Conservation (phyloP, 441 rosid genomes). For the Mallotus repandus region DNA sequence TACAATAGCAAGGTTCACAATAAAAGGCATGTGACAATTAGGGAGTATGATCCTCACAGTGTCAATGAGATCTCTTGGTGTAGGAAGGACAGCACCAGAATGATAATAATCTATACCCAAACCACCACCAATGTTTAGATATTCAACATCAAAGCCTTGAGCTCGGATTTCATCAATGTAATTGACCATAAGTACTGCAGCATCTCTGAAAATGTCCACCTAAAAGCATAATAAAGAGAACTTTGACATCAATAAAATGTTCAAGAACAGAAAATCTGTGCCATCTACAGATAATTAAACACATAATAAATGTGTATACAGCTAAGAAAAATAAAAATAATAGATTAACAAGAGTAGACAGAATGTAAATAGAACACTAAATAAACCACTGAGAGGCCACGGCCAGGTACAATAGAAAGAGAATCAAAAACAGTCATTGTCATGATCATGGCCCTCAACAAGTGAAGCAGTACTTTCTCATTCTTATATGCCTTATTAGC, state of each 20-base stretch:
- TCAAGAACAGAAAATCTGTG: not conserved
- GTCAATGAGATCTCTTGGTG: slow-evolving; percentile 91
- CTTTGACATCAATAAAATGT: not conserved
- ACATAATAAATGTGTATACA: not conserved
- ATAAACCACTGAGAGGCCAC: not conserved
- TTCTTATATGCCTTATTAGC: not conserved
- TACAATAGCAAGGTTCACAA: not conserved
- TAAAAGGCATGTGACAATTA: not conserved
- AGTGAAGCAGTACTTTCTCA: not conserved
- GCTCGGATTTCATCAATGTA: slow-evolving; percentile 83
- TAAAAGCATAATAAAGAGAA: slow-evolving; percentile 30
- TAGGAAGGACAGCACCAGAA: slow-evolving; percentile 80
- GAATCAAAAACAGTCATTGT: not conserved
- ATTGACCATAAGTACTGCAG: slow-evolving; percentile 89
- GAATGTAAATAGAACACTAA: not conserved
- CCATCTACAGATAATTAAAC: not conserved
- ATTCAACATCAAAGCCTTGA: slow-evolving; percentile 86
- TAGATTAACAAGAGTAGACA: not conserved
- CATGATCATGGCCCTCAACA: not conserved
- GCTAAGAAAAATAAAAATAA: not conserved
- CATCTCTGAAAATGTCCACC: slow-evolving; percentile 98
- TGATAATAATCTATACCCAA: slow-evolving; percentile 97
- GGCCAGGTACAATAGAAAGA: not conserved
- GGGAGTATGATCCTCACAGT: slow-evolving; percentile 52
- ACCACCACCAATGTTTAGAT: slow-evolving; percentile 97